Evolutionary conservation across 2,329 filamentous ascomycete genomes (phyloP), one percentile per base, ranked within the genome.

Genomic region (Mycosphaerella arachidis): DNA sequence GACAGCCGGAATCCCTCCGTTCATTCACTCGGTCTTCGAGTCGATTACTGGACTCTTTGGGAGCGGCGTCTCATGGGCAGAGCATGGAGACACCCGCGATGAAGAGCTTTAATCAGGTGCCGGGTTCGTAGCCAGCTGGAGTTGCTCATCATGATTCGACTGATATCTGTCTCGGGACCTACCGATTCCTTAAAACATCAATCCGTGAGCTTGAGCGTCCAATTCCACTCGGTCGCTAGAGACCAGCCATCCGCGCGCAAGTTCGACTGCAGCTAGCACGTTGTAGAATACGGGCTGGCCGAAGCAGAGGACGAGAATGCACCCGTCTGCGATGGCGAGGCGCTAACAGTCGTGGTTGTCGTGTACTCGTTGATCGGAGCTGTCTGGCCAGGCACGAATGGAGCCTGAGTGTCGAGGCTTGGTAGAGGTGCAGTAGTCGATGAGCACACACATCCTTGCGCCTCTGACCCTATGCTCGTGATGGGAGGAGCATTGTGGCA

Each of bases 401-500:
- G 60, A 24, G 63, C 57, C 31, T 63, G 60, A 1, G 65, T 65
- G 20, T 61, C 59, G 24, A 67, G 43, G 33, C 57, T 62, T 12
- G 65, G 61, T 24, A 65, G 53, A 12, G 61, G 31, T 8, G 55
- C 60, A 18, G 61, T 64, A 12, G 65, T 67, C 24, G 56, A 30
- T 10, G 60, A 55, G 57, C 72, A 74, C 0, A 72, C 68, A 57
- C 72, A 74, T 1, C 70, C 70, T 50, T 68, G 67, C 4, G 63
- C 66, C 4, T 67, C 55, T 2, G 59, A 61, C 3, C 54, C 55
- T 24, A 67, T 60, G 53, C 71, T 73, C 20, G 48, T 76, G 20
- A 71, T 62, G 6, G 72, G 73, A 24, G 72, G 68, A 0, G 59
- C 68, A 30, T 72, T 68, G 8, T 71, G 69, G 55, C 73, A 75